Base-by-base conservation (phyloP, 257 asterid genomes). In the Misopates orontium region DNA sequence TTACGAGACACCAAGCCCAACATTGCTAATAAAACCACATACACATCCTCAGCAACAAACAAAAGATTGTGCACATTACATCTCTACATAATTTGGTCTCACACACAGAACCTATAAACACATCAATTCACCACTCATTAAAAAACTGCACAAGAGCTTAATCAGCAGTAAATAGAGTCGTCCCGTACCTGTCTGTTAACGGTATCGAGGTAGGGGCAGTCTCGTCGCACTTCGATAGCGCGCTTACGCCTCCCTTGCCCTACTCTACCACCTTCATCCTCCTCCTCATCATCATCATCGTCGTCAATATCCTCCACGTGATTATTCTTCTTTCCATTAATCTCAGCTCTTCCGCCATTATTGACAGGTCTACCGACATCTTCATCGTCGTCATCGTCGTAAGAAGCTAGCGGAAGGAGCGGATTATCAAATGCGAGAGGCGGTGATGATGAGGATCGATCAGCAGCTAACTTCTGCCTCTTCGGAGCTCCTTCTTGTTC, bases 151-250 rank as follows among this genome's bases (percentile, higher is more conserved):
- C n/a, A 28, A 28, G 36, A 28, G 7, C 36, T 28, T 7, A 28
- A 28, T 28, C 36, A 28, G 7, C 3, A 28, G 7, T 7, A 28
- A 28, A 28, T 28, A 28, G 42, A 36, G 8, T 5, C 1, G 8
- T 36, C 8, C 36, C 36, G 18, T 72, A 93, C 99, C 99, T 90
- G 99, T 73, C 99, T 83, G 75, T 90, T 90, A 60, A 90, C 96
- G 41, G 97, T 90, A 45, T 94, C 97, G 28, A 94, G 99, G 75
- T 90, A 85, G 21, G 99, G 99, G 67, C 99, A 94, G 75, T 90
- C 99, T 78, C 96, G 78, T 72, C 99, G 79, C 5, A 86, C 76
- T 82, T 90, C 99, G 71, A 85, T 60, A 20, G 76, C 48, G 17
- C 96, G 95, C 63, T 65, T 78, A 41, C 80, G 86, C 75, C 19